Evolutionary conservation across 2,329 filamentous ascomycete genomes (phyloP).

Genomic region (Lachnellula arida): DNA sequence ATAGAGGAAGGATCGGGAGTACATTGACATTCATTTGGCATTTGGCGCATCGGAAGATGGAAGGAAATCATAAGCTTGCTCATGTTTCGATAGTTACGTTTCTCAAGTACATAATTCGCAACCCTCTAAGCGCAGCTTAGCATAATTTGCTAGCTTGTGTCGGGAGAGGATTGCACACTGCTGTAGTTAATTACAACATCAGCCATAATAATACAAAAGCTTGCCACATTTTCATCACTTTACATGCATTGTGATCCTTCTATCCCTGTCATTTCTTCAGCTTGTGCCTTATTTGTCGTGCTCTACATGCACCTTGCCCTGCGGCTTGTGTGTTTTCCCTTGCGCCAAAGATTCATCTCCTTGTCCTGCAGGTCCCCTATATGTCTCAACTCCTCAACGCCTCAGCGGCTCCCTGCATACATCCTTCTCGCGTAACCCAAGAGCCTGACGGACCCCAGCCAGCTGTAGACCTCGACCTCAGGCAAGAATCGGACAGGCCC

Average conservation of each 20-base stretch:
- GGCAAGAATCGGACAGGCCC: too few species aligned
- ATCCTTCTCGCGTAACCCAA: too few species aligned
- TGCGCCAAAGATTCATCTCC: too few species aligned
- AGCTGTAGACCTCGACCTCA: too few species aligned
- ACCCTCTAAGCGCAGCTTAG: not conserved
- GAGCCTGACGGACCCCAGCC: too few species aligned
- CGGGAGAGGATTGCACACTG: not conserved
- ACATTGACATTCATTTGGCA: conserved; percentile 13
- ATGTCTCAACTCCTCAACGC: too few species aligned
- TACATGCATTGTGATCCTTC: not conserved
- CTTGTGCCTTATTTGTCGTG: too few species aligned
- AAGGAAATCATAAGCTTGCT: not conserved
- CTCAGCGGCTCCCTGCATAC: too few species aligned
- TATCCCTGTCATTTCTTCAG: too few species aligned
- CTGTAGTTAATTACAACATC: not conserved
- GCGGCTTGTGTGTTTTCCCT: too few species aligned
- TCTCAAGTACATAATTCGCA: conserved; percentile 6
- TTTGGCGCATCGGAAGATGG: conserved; percentile 1
- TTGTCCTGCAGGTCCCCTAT: too few species aligned
- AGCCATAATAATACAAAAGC: not conserved
- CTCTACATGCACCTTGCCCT: too few species aligned
- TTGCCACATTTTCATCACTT: not conserved
- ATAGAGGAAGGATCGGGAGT: conserved; percentile 4
- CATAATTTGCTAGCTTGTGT: not conserved
- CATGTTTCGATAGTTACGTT: conserved; percentile 2